These are phyloP conservation scores for Rhizophagus sp. DNA, from an alignment of 192 early-diverging fungal species.

Conservation along the genomic window DNA sequence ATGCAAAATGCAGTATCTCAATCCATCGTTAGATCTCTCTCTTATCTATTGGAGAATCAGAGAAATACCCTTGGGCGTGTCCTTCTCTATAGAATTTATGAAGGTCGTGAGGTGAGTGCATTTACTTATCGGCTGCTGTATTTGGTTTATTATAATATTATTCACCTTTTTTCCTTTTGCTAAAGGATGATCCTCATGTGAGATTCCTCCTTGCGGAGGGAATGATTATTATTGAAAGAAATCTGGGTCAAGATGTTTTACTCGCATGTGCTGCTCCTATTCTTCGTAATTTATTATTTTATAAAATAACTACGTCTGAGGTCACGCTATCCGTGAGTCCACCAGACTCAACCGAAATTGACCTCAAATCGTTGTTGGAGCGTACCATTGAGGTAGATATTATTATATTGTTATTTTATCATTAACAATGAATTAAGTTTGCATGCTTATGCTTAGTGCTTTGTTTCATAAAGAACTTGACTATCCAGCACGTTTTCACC, in stretches of 20 bases:
- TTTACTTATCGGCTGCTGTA: neutral
- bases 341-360: neutral
- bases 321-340: neutral
- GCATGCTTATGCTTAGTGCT: neutral
- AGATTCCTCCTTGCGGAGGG: neutral
- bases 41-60: neutral
- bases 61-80: neutral
- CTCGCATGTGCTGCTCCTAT: neutral
- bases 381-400: neutral
- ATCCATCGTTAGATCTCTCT: neutral
- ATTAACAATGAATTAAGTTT: neutral
- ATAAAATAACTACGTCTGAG: neutral
- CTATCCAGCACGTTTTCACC: neutral
- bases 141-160: slow-evolving; percentile 1
- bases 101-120: neutral
- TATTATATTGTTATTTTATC: neutral
- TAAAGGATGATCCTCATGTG: slow-evolving; percentile 9
- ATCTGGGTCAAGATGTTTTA: neutral
- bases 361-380: neutral
- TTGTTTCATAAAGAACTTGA: neutral
- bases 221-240: neutral
- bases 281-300: neutral
- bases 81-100: neutral
- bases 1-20: neutral
- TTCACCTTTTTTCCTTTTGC: neutral